Percentiles rank a stretch among this genome's conserved stretches.
phyloP scores from a whole-genome alignment of 2,329 filamentous ascomycete species.

The Raffaelea deltoideospora region DNA sequence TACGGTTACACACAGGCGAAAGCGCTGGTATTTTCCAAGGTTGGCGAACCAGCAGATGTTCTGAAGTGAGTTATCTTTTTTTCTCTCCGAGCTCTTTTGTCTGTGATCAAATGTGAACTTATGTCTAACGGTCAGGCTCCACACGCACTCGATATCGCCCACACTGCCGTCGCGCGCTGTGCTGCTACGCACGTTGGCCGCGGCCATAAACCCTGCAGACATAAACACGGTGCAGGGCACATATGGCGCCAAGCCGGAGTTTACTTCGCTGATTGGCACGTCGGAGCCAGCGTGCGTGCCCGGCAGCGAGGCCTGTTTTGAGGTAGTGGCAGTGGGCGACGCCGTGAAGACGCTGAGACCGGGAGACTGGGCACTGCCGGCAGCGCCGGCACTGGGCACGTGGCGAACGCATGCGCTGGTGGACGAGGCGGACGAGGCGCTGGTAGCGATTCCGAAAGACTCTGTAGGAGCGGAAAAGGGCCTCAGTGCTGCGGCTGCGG shows the following conservation, averaged over 20 bases:
- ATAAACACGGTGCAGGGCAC: conserved; percentile 97
- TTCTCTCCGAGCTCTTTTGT: background rate
- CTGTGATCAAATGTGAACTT: background rate
- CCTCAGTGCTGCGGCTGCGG: conserved; percentile 62
- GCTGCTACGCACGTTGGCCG: conserved; percentile 75
- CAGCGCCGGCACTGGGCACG: conserved; percentile 69
- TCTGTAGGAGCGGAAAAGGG: conserved; percentile 9
- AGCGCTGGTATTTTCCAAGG: conserved; percentile 59
- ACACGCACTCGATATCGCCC: conserved; percentile 64
- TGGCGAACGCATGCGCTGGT: conserved; percentile 84
- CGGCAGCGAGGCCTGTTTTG: conserved; percentile 87
- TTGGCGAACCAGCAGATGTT: conserved; percentile 62
- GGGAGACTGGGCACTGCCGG: conserved; percentile 92
- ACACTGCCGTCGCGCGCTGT: conserved; percentile 48
- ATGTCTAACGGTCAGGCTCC: conserved; percentile 31
- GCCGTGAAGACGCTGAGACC: conserved; percentile 37
- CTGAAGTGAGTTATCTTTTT: conserved; percentile 29
- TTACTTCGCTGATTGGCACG: conserved; percentile 62
- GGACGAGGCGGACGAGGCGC: conserved; percentile 30
- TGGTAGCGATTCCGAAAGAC: conserved; percentile 53
- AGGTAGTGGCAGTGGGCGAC: conserved; percentile 59
- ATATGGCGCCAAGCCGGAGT: conserved; percentile 73
- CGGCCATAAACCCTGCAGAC: conserved; percentile 92
- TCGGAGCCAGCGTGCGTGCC: conserved; percentile 59
- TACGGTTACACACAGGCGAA: conserved; percentile 80